Evolutionary conservation across 345 rosid species (phyloP).

Genomic region (Trapa incisa): DNA sequence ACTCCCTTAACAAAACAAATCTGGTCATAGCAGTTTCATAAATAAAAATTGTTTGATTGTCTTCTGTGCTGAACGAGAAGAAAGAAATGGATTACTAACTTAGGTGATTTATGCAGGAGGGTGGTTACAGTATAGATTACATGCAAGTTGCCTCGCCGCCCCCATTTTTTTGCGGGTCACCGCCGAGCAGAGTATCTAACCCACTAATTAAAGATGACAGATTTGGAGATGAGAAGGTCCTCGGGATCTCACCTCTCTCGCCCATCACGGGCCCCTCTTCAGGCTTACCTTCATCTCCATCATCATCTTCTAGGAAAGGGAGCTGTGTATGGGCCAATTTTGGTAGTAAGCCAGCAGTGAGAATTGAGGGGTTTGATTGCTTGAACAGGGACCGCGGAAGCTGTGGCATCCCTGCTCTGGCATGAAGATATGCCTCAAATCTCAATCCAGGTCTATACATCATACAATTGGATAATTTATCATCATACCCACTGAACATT

Average conservation of each 20-base stretch:
- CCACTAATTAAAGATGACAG: conserved; percentile 81
- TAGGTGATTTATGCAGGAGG: not conserved
- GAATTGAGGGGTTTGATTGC: conserved; percentile 90
- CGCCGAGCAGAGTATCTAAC: conserved; percentile 99
- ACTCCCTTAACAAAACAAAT: too few relatives aligned
- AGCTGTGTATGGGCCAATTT: conserved; percentile 59
- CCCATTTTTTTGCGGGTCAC: conserved; percentile 80
- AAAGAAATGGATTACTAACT: not conserved
- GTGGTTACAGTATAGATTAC: conserved; percentile 44
- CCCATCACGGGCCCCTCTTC: conserved; percentile 17
- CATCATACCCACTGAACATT: not conserved
- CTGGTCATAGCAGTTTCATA: too few relatives aligned
- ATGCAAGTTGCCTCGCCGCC: conserved; percentile 57
- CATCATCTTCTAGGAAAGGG: conserved; percentile 48
- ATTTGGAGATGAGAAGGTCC: conserved; percentile 45
- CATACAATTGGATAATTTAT: not conserved
- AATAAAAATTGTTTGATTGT: too few relatives aligned
- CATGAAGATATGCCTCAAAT: conserved; percentile 19
- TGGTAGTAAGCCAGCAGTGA: conserved; percentile 71
- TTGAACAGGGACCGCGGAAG: conserved; percentile 67
- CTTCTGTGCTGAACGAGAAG: too few relatives aligned
- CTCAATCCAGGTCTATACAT: conserved; percentile 5
- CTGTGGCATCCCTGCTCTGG: conserved; percentile 74
- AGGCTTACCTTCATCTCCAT: conserved; percentile 27
- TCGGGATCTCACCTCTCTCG: conserved; percentile 27